Evolutionary conservation across 177 flowering plant species (phyloP), one percentile per base, ranked within the genome.

Genomic region (Vitis hybrid): DNA sequence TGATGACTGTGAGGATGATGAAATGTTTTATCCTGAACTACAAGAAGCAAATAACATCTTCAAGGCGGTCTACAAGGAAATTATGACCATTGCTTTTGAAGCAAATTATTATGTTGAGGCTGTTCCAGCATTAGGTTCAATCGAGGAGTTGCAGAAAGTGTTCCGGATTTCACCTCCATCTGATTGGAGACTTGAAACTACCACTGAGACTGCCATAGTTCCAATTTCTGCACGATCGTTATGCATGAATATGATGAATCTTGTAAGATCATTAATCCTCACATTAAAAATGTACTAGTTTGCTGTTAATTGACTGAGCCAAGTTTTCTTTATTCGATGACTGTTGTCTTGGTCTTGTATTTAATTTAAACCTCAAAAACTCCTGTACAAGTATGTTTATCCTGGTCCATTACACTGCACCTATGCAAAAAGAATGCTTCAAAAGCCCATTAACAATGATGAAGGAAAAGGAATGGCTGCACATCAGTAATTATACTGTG

Each of bases 11-110:
- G n/a, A 54, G n/a, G 15, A 54, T 54, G 11, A 15, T 54, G 56
- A 17, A 6, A 59, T 14, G 23, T 26, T 26, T 39, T 26, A 3
- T 14, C 62, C 19, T 23, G 15, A 59, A 21, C 66, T 64, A 18
- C 66, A 55, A 34, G 51, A 55, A 17, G 60, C 61, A 6, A 67
- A 39, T 30, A 57, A 56, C 14, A 67, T 67, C 62, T 56, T 15
- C 51, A 45, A 45, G 51, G 62, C 50, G 19, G 62, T 54, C 11
- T 57, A 34, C 26, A 67, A 67, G 18, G 62, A 67, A 18, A 0
- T 67, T 39, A 17, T 56, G 61, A 45, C 52, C 18, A 57, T 17
- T 12, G 66, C 62, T n/a, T 5, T 57, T 3, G n/a, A 45, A 18
- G 32, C 10, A 19, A 34, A 34, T 9, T 11, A 13, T 39, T 57